These are phyloP conservation scores for Globisporangium paddicum DNA, from an alignment of 352 stramenopile species.

Conservation along the genomic window DNA sequence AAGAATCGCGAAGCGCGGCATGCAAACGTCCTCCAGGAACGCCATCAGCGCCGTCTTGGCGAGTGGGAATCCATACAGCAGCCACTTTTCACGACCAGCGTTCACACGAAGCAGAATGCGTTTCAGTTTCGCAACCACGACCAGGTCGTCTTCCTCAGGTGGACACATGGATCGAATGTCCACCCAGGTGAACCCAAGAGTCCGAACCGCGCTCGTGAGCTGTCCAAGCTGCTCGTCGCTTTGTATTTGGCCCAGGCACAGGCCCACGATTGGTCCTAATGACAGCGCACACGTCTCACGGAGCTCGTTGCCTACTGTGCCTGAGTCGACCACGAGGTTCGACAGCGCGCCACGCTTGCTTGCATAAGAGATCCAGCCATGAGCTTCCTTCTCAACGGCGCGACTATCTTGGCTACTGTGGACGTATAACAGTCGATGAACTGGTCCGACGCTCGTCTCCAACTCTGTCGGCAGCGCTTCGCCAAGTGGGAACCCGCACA, in stretches of 20 bases:
- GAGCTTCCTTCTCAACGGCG: too few relatives aligned
- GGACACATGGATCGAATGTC: constrained; percentile 5
- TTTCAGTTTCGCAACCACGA: constrained; percentile 10
- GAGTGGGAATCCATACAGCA: constrained; percentile 30
- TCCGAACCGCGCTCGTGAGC: background rate
- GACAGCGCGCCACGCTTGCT: background rate
- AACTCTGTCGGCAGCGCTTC: constrained; percentile 21
- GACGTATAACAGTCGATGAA: constrained; percentile 14
- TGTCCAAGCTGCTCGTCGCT: background rate
- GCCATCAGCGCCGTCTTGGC: constrained; percentile 12
- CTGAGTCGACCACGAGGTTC: background rate
- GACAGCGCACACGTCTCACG: background rate
- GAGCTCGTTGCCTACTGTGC: too few relatives aligned
- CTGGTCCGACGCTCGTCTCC: constrained; percentile 21
- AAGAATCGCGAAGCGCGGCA: constrained; percentile 22
- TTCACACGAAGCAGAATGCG: constrained; percentile 19
- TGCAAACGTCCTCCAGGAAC: constrained; percentile 14
- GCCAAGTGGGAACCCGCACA: constrained; percentile 37
- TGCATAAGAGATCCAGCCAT: constrained; percentile 2
- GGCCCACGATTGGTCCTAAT: constrained; percentile 22
- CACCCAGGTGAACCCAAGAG: constrained; percentile 26
- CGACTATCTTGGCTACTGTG: background rate
- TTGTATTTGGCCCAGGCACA: constrained; percentile 16
- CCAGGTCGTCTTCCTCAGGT: background rate
- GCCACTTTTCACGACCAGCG: constrained; percentile 19